Evolutionary conservation across 225 moss, liverwort and hornwort genomes (phyloP), one percentile per base, ranked within the genome.

Genomic region (Ulota crispa): DNA sequence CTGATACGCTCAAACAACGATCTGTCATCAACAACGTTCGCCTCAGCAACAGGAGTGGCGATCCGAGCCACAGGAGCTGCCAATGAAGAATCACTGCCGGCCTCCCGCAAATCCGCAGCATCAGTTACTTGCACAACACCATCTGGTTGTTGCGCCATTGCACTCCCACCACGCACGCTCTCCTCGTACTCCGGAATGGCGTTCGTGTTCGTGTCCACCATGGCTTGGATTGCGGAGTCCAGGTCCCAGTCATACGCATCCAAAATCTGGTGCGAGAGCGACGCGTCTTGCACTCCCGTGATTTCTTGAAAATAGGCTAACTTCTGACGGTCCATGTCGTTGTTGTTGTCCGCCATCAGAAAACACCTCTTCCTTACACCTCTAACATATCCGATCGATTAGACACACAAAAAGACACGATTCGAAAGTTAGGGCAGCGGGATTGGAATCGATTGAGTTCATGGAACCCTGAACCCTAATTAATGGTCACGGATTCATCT

Each of bases 211-310:
- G 83, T 75, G 84, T 87, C 90, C 61, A 95, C 91, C 84, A 95
- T 84, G 27, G 94, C 91, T 32, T 87, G 89, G 64, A 95, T 88
- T 16, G 97, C 97, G 53, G 95, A 87, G 62, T 92, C 91, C 82
- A 98, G 77, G 84, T 95, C 92, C 97, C 94, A 95, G 53, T 60
- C 92, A 66, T 98, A 91, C 11, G 93, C 95, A 42, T 98, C 95
- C 84, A 97, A 68, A 66, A 95, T 95, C 68, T 95, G 94, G 24
- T 88, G 75, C 5, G 95, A 89, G 4, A 95, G 91, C 8, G 79
- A 85, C 0, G 83, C 32, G 50, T 95, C 93, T 64, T 86, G 80
- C 69, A 95, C 87, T 13, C 95, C 95, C 2, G 97, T 98, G 68
- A 98, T 89, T 77, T 95, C 95, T 78, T 93, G 92, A 71, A 98